Evolutionary conservation across 2,329 filamentous ascomycete species (phyloP).

Genomic region (Fusarium caatingaense): DNA sequence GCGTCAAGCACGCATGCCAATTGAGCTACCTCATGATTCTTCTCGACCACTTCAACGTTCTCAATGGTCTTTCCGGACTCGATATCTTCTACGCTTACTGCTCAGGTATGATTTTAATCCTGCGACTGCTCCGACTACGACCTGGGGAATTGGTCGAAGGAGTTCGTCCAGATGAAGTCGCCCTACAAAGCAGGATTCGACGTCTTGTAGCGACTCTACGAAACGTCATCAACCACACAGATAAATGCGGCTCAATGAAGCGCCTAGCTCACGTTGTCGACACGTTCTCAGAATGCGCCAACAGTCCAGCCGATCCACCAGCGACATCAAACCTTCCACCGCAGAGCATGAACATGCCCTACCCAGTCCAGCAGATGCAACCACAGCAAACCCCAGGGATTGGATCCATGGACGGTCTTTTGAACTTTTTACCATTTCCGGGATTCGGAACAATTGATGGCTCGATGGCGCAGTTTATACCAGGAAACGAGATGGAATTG

Average conservation of each 20-base stretch:
- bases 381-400: not conserved
- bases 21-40: conserved; percentile 49
- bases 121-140: conserved; percentile 20
- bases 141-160: conserved; percentile 1
- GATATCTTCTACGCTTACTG: conserved; percentile 53
- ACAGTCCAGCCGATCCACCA: conserved; percentile 15
- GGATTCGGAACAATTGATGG: conserved; percentile 14
- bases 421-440: conserved; percentile 28
- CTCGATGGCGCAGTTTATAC: conserved; percentile 29
- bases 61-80: conserved; percentile 51
- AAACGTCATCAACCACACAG: conserved; percentile 36
- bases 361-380: conserved; percentile 15
- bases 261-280: conserved; percentile 46
- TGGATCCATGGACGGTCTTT: conserved; percentile 32
- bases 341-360: not conserved
- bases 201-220: conserved; percentile 25
- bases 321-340: not conserved
- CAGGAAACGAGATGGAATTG: conserved; percentile 24
- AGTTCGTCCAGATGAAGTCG: conserved; percentile 4
- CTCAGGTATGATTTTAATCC: conserved; percentile 46
- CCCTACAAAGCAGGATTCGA: conserved; percentile 22
- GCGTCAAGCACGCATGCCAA: conserved; percentile 49
- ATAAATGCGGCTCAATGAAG: conserved; percentile 49
- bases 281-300: conserved; percentile 44
- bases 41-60: conserved; percentile 48